A percentile compares a stretch with the other conserved stretches of the same genome.
Conservation (phyloP, 1,284 basidiomycete species). For the Takashimella tepidaria region DNA sequence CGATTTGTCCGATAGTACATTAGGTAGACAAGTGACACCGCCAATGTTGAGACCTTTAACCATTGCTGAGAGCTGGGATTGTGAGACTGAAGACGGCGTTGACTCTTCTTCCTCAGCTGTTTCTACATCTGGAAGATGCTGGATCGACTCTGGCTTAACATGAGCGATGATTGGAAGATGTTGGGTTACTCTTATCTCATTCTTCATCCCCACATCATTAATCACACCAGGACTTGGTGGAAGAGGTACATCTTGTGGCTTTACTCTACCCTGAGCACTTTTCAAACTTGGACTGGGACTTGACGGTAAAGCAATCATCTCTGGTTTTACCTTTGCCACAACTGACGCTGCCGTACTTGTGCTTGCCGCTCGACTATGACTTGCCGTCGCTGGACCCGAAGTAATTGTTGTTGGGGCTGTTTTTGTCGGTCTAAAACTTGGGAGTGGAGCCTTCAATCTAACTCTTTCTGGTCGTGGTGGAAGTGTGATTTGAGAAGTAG, state of each 20-base stretch:
- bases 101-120: too few species aligned
- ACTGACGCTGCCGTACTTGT: neutral
- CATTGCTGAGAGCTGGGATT: too few species aligned
- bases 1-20: too few species aligned
- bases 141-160: neutral
- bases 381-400: neutral
- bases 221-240: neutral
- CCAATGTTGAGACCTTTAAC: too few species aligned
- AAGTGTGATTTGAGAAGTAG: slow-evolving; percentile 18
- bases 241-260: neutral
- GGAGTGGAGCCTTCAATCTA: slow-evolving; percentile 36
- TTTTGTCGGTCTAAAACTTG: slow-evolving; percentile 31
- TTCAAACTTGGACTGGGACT: neutral
- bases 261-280: neutral
- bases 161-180: neutral
- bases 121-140: too few species aligned
- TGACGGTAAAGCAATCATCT: neutral
- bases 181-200: too few species aligned
- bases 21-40: too few species aligned
- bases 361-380: neutral
- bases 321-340: neutral
- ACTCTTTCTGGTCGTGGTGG: slow-evolving; percentile 34
- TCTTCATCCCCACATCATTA: too few species aligned
- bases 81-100: too few species aligned
- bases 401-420: neutral